Percentiles rank a stretch among this genome's conserved stretches.
Evolutionary conservation across 345 rosid genomes (phyloP).

Genomic region (Murraya koenigii): DNA sequence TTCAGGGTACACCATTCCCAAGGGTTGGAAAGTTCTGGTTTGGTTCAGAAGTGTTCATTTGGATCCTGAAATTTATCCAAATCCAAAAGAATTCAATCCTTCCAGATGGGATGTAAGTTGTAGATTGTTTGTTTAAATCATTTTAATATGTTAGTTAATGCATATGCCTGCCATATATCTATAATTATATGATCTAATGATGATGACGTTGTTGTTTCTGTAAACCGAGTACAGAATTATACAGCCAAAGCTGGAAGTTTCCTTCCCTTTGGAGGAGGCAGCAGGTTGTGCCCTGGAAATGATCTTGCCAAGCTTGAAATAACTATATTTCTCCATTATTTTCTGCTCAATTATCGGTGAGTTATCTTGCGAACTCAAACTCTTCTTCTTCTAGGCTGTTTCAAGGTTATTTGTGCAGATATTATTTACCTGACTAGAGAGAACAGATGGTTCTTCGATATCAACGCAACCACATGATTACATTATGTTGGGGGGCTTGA

Average conservation of each 20-base stretch:
- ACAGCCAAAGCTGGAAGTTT: constrained; percentile 62
- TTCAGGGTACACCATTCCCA: constrained; percentile 77
- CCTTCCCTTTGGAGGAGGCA: constrained; percentile 88
- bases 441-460: too few species aligned
- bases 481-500: too few species aligned
- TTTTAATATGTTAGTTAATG: background rate
- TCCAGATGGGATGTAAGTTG: constrained; percentile 82
- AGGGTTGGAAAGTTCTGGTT: constrained; percentile 78
- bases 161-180: background rate
- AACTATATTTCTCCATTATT: constrained; percentile 72
- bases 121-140: background rate
- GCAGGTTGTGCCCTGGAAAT: constrained; percentile 81
- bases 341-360: constrained; percentile 64
- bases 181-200: background rate
- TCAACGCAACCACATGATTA: too few species aligned
- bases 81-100: constrained; percentile 72
- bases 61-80: constrained; percentile 58
- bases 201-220: constrained; percentile 1
- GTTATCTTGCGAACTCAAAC: background rate
- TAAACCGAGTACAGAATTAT: constrained; percentile 32
- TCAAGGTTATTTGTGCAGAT: background rate
- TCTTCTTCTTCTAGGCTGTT: too few species aligned
- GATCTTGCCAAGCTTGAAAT: constrained; percentile 89
- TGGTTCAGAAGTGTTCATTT: constrained; percentile 82
- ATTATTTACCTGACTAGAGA: too few species aligned